A percentile compares a stretch with the other conserved stretches of the same genome.
These are phyloP conservation scores for Agrocybe chaxingu DNA, from an alignment of 768 basidiomycete genomes.

Conservation along the genomic window DNA sequence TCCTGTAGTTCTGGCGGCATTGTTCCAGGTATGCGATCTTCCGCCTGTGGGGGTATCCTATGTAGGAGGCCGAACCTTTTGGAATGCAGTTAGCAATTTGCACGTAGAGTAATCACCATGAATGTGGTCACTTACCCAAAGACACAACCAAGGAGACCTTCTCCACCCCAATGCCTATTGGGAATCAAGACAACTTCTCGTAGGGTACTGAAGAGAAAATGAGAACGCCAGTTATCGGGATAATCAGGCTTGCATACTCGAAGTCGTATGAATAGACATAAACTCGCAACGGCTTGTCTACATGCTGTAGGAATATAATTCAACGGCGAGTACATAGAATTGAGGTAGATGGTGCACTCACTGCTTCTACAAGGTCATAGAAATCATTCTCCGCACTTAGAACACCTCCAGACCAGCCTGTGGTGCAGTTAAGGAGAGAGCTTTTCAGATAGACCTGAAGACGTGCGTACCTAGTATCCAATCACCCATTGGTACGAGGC, in stretches of 20 bases:
- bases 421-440: constrained; percentile 36
- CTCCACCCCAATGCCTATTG: constrained; percentile 96
- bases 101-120: neutral
- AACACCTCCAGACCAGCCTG: constrained; percentile 94
- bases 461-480: constrained; percentile 38
- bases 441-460: neutral
- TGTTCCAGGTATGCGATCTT: constrained; percentile 53
- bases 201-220: constrained; percentile 57
- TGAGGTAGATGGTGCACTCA: constrained; percentile 34
- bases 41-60: constrained; percentile 80
- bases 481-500: constrained; percentile 86
- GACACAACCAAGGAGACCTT: constrained; percentile 91
- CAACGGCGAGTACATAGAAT: neutral
- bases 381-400: constrained; percentile 92
- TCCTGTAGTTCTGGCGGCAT: constrained; percentile 56
- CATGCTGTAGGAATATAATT: constrained; percentile 52
- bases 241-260: constrained; percentile 56
- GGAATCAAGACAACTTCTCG: constrained; percentile 94
- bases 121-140: constrained; percentile 67
- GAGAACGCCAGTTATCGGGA: constrained; percentile 1
- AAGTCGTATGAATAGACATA: constrained; percentile 98
- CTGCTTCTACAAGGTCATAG: constrained; percentile 92
- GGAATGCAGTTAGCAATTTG: constrained; percentile 4
- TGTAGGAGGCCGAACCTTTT: constrained; percentile 86
- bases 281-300: constrained; percentile 89